Percentiles rank a stretch among this genome's conserved stretches.
These are phyloP conservation scores for Parietichytrium sp. DNA, from an alignment of 108 stramenopile species.

Conservation along the genomic window DNA sequence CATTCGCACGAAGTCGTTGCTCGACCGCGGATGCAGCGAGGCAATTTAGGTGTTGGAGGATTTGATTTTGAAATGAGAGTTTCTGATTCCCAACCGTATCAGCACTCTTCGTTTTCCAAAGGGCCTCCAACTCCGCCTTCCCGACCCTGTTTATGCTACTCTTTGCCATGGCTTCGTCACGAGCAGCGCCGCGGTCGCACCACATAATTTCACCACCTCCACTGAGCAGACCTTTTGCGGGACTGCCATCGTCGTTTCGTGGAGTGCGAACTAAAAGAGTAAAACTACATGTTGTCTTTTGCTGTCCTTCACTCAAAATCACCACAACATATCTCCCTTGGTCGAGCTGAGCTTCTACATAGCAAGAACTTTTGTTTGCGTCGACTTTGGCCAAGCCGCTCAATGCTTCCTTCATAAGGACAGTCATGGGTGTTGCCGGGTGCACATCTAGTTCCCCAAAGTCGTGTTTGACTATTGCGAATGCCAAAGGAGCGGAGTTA, in stretches of 20 bases:
- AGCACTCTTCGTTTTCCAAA: too few relatives aligned
- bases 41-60: too few relatives aligned
- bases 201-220: background rate
- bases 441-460: background rate
- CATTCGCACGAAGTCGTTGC: too few relatives aligned
- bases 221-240: background rate
- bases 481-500: background rate
- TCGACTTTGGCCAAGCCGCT: background rate
- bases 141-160: too few relatives aligned
- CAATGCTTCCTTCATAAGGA: background rate
- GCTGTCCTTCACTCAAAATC: background rate
- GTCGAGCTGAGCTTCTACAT: background rate
- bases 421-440: background rate
- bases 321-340: constrained; percentile 7
- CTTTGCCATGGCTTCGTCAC: background rate
- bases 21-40: too few relatives aligned
- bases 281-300: background rate
- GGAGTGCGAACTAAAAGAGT: background rate
- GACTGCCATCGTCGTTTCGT: background rate
- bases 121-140: too few relatives aligned
- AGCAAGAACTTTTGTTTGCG: background rate
- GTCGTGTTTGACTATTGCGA: background rate
- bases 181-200: background rate
- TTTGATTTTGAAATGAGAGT: too few relatives aligned
- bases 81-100: too few relatives aligned